Base-by-base conservation (phyloP, 1,284 basidiomycete genomes). In the Irpex rosettiformis region DNA sequence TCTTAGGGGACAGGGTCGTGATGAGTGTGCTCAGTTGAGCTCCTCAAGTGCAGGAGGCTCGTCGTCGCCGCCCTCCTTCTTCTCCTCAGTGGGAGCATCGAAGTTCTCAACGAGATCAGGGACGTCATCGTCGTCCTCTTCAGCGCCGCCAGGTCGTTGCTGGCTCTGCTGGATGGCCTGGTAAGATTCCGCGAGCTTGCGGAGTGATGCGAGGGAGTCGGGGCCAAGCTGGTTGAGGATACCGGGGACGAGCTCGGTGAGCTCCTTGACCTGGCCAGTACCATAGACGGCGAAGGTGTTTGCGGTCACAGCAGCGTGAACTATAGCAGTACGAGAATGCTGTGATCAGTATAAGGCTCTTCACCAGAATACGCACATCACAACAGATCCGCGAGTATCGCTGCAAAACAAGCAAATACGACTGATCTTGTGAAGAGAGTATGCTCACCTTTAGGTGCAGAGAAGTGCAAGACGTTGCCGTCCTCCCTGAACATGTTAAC, bases 401-500 rank as follows among this genome's bases (percentile, higher is more conserved):
- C 58, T 37, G 4, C 16, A 11, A 2, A 37, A 37, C 5, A 16
- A 37, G 1, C 4, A 3, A 16, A 37, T 16, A 16, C 33, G 33
- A 37, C 33, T 16, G 5, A 8, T 3, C 33, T 37, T 37, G 11
- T 11, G 11, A 16, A 37, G 3, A 37, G 2, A 11, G 37, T 56
- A 54, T 58, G 79, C 91, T 75, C 74, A 96, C 96, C 96, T 84
- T 95, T 96, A 64, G 96, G 96, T 65, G 89, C 85, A 61, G 85
- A 85, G 80, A 99, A 99, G 81, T 99, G 96, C 69, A 99, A 82
- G 60, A 99, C 96, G 73, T 96, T 97, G 69, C 96, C 96, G 73
- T 99, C 96, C 77, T 98, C 96, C 76, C 89, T 89, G 86, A 99
- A 99, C 97, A 99, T 99, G 86, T 99, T 99, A 69, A 98, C 96